These are phyloP conservation scores for Trypanosoma congolense DNA, from an alignment of 208 protist species.

Conservation along the genomic window DNA sequence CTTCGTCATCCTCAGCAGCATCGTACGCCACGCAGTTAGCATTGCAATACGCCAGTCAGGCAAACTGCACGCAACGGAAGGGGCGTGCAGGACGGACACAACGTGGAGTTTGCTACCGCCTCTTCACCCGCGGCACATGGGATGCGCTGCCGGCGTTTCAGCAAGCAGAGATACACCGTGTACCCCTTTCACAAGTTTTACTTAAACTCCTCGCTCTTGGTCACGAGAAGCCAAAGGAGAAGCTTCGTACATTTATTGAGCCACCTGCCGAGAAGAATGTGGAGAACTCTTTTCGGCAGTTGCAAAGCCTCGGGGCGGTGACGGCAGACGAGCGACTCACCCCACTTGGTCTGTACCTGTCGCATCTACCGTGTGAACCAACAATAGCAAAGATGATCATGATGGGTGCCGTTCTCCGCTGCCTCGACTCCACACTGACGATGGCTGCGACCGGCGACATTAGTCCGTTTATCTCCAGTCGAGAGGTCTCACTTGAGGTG, in stretches of 20 bases:
- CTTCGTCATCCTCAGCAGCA: neutral
- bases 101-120: constrained; percentile 96
- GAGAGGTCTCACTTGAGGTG: constrained; percentile 37
- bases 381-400: constrained; percentile 93
- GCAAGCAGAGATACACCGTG: constrained; percentile 91
- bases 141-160: constrained; percentile 62
- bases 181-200: constrained; percentile 91
- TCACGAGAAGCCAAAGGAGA: constrained; percentile 45
- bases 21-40: constrained; percentile 68
- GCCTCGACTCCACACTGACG: constrained; percentile 92
- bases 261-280: constrained; percentile 59
- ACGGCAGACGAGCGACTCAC: constrained; percentile 56
- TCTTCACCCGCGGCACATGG: constrained; percentile 88
- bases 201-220: constrained; percentile 81
- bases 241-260: constrained; percentile 79
- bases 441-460: constrained; percentile 88
- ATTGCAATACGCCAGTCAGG: constrained; percentile 87
- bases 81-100: constrained; percentile 98
- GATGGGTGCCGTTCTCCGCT: constrained; percentile 87
- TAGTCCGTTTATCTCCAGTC: constrained; percentile 55
- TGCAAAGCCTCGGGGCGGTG: constrained; percentile 64
- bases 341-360: constrained; percentile 80
- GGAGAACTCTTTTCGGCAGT: constrained; percentile 45
- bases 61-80: constrained; percentile 96
- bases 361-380: constrained; percentile 83